Evolutionary conservation across 495 filamentous ascomycete genomes (phyloP).

Genomic region (Penicillium cataractarum): DNA sequence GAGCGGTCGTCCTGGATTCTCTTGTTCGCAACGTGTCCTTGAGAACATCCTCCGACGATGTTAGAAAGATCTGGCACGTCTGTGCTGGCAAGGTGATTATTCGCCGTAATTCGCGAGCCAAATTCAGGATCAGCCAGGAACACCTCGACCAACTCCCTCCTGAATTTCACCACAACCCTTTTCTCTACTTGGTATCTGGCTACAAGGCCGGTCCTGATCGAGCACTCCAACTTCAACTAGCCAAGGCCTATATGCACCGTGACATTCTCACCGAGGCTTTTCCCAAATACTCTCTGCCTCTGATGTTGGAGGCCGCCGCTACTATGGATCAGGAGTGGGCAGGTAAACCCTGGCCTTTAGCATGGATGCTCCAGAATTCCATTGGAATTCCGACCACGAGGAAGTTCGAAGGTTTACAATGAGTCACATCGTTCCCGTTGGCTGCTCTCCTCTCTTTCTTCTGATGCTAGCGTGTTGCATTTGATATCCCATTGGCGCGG

Average conservation of each 20-base stretch:
- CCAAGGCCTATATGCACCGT: slow-evolving; percentile 28
- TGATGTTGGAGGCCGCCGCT: slow-evolving; percentile 40
- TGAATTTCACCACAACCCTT: slow-evolving; percentile 35
- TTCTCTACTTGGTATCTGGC: slow-evolving; percentile 30
- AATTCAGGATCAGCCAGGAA: slow-evolving; percentile 10
- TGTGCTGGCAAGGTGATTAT: slow-evolving; percentile 46
- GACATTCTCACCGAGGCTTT: slow-evolving; percentile 30
- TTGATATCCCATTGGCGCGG: slow-evolving; percentile 22
- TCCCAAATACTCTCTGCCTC: slow-evolving; percentile 24
- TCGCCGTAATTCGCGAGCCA: slow-evolving; percentile 33
- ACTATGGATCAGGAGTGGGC: slow-evolving; percentile 39
- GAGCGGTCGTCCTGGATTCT: slow-evolving; percentile 31
- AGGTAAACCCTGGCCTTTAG: slow-evolving; percentile 25
- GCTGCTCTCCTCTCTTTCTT: slow-evolving; percentile 2
- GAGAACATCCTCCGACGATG: slow-evolving; percentile 6
- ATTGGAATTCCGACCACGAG: slow-evolving; percentile 31
- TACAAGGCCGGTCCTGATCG: slow-evolving; percentile 28
- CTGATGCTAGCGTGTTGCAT: slow-evolving; percentile 29
- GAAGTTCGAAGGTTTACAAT: neutral
- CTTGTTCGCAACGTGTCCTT: slow-evolving; percentile 29
- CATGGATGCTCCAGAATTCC: slow-evolving; percentile 39
- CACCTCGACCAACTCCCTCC: slow-evolving; percentile 28
- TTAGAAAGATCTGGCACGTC: slow-evolving; percentile 27
- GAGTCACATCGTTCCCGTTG: neutral
- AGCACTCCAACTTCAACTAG: slow-evolving; percentile 29